Conservation (phyloP, 345 rosid species). For the Moricandia arvensis region DNA sequence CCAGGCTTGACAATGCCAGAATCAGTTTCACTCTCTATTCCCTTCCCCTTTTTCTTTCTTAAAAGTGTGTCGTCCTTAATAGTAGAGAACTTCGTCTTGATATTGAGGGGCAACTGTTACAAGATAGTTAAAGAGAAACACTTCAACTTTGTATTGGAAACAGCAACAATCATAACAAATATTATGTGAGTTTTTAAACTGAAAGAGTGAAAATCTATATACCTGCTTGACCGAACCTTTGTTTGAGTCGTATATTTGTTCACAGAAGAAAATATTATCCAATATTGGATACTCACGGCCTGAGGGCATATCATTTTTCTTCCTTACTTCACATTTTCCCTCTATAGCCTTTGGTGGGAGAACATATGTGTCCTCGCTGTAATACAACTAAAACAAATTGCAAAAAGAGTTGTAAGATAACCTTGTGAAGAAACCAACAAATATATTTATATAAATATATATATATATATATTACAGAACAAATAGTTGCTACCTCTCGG, state of each 20-base stretch:
- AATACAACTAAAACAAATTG: slow-evolving; percentile 58
- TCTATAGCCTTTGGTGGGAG: slow-evolving; percentile 45
- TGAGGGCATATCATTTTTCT: slow-evolving; percentile 60
- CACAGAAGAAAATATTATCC: slow-evolving; percentile 84
- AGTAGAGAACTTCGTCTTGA: slow-evolving; percentile 53
- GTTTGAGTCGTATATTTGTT: slow-evolving; percentile 62
- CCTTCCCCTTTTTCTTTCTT: slow-evolving; percentile 80
- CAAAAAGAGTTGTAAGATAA: background rate
- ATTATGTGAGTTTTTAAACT: background rate
- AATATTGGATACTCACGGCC: slow-evolving; percentile 44
- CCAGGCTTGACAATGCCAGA: slow-evolving; percentile 38
- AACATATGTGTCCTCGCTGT: slow-evolving; percentile 51
- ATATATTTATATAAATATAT: background rate
- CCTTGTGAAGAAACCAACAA: background rate
- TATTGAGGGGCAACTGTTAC: slow-evolving; percentile 57
- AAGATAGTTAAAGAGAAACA: slow-evolving; percentile 18
- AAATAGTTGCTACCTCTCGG: slow-evolving; percentile 46
- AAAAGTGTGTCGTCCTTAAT: slow-evolving; percentile 46
- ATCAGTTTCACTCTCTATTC: slow-evolving; percentile 55
- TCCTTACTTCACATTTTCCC: slow-evolving; percentile 90
- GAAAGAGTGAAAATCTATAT: background rate
- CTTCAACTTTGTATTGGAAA: slow-evolving; percentile 10
- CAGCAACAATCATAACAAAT: background rate
- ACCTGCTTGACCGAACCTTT: slow-evolving; percentile 75
- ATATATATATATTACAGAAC: background rate